phyloP scores from a whole-genome alignment of 2,329 filamentous ascomycete genomes.

The Fusarium incarnatum region DNA sequence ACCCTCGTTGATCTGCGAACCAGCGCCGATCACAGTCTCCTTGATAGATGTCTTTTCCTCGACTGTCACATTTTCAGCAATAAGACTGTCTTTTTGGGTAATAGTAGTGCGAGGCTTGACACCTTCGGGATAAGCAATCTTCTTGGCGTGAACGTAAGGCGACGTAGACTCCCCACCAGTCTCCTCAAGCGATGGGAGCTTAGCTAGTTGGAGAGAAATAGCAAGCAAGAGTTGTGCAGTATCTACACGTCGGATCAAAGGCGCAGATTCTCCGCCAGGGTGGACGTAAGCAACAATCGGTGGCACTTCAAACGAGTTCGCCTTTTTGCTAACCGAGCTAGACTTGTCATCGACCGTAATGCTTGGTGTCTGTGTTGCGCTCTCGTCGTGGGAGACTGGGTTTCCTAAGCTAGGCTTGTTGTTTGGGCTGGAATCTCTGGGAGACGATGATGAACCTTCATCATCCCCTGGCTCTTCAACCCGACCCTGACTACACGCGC shows the following conservation, averaged over 20 bases:
- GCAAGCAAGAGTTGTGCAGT: conserved; percentile 84
- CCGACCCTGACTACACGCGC: conserved; percentile 63
- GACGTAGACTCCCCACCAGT: conserved; percentile 68
- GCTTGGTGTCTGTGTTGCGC: neutral
- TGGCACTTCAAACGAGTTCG: conserved; percentile 62
- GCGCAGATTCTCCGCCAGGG: conserved; percentile 63
- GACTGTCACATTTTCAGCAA: conserved; percentile 89
- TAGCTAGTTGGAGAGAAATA: conserved; percentile 87
- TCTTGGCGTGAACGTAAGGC: conserved; percentile 80
- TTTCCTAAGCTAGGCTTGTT: conserved; percentile 21
- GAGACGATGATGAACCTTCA: conserved; percentile 47
- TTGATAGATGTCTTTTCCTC: conserved; percentile 94
- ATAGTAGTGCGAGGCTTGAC: conserved; percentile 86
- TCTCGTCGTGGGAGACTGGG: neutral
- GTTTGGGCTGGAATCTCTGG: conserved; percentile 40
- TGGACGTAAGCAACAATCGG: conserved; percentile 87
- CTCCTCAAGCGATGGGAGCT: conserved; percentile 78
- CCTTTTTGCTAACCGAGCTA: conserved; percentile 17
- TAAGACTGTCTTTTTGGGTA: conserved; percentile 81
- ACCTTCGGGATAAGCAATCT: conserved; percentile 85
- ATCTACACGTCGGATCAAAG: conserved; percentile 88
- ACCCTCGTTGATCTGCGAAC: conserved; percentile 87
- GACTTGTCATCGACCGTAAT: conserved; percentile 12
- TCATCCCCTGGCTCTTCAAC: conserved; percentile 53
- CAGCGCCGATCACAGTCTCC: conserved; percentile 87